These are phyloP conservation scores for Trichomonas gallinae DNA, from an alignment of 208 protist species.

Conservation along the genomic window DNA sequence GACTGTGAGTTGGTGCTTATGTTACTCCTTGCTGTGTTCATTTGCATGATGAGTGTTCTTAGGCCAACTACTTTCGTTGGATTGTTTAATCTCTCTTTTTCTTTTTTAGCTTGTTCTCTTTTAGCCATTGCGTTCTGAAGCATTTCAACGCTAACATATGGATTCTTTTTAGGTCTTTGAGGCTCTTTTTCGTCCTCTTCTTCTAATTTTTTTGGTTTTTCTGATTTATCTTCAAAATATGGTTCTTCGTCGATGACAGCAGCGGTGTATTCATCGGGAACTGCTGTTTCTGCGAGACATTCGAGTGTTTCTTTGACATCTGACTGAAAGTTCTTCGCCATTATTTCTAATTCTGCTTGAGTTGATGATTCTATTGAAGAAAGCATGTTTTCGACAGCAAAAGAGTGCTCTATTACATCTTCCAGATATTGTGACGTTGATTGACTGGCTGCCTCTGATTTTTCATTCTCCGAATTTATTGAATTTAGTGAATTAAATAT, in stretches of 20 bases:
- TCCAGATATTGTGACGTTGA: not conserved
- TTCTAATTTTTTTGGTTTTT: not conserved
- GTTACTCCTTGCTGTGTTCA: not conserved
- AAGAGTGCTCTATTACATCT: not conserved
- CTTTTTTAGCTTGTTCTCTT: not conserved
- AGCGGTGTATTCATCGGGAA: not conserved
- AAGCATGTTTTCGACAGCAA: not conserved
- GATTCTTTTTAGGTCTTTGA: not conserved
- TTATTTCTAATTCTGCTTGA: not conserved
- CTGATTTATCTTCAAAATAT: not conserved
- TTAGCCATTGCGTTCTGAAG: not conserved
- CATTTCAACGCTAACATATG: not conserved
- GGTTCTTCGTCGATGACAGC: not conserved
- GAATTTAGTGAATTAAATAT: not conserved
- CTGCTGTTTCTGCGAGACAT: not conserved
- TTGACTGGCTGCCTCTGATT: not conserved
- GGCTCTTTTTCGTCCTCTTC: not conserved
- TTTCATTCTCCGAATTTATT: not conserved
- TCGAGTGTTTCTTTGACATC: not conserved
- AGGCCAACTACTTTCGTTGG: not conserved
- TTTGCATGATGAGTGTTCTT: not conserved
- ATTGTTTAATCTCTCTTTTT: not conserved
- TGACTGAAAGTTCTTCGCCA: not conserved
- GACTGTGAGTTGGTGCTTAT: not conserved
- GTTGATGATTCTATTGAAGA: not conserved